phyloP scores from a whole-genome alignment of 2,329 filamentous ascomycete species.

The Hypoxylon sp. region DNA sequence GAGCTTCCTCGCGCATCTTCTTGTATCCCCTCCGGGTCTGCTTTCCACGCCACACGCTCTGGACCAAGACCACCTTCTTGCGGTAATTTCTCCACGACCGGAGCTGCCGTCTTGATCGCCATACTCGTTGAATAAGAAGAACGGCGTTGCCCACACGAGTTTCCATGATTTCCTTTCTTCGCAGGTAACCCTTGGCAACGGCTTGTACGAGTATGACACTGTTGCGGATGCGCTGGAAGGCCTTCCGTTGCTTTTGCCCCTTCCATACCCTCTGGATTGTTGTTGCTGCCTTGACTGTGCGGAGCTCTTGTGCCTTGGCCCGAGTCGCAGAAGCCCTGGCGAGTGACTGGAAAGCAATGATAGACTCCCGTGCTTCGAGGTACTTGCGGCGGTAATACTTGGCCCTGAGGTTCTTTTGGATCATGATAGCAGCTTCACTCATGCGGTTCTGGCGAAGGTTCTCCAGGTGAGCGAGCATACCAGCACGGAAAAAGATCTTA shows the following conservation, averaged over 20 bases:
- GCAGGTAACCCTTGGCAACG: slow-evolving; percentile 90
- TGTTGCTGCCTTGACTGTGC: slow-evolving; percentile 88
- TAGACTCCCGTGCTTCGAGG: slow-evolving; percentile 85
- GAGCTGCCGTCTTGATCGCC: slow-evolving; percentile 85
- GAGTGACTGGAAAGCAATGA: slow-evolving; percentile 84
- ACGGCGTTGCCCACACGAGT: slow-evolving; percentile 94
- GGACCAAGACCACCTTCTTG: slow-evolving; percentile 88
- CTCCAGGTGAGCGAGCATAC: slow-evolving; percentile 98
- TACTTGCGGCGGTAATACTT: slow-evolving; percentile 96
- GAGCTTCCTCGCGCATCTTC: slow-evolving; percentile 91
- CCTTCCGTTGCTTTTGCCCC: slow-evolving; percentile 89
- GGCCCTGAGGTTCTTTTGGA: slow-evolving; percentile 96
- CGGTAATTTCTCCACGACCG: slow-evolving; percentile 89
- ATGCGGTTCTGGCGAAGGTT: slow-evolving; percentile 91
- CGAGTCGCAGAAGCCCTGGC: slow-evolving; percentile 84
- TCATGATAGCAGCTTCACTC: slow-evolving; percentile 96
- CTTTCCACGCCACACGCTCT: slow-evolving; percentile 93
- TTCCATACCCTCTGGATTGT: slow-evolving; percentile 97
- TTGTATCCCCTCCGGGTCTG: slow-evolving; percentile 88
- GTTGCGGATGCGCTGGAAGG: slow-evolving; percentile 82
- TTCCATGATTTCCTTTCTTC: slow-evolving; percentile 92
- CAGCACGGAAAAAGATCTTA: slow-evolving; percentile 99
- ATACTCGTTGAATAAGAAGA: slow-evolving; percentile 89
- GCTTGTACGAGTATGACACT: slow-evolving; percentile 92
- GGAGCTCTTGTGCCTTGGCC: slow-evolving; percentile 82